phyloP scores from a whole-genome alignment of 2,329 filamentous ascomycete genomes.

The Trichophyton verrucosum region DNA sequence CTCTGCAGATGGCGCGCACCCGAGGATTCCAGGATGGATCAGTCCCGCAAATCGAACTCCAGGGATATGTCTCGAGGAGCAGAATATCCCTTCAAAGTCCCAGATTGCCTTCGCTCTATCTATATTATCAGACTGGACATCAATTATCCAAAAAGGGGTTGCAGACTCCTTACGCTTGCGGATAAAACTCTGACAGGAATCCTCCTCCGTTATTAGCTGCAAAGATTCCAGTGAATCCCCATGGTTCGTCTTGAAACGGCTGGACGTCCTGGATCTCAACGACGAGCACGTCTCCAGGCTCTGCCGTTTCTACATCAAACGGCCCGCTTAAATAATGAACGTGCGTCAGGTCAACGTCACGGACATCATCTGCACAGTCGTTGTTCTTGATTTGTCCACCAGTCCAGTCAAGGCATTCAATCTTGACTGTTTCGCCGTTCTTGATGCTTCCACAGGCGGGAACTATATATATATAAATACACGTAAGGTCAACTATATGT shows the following conservation, averaged over 20 bases:
- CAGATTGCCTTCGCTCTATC: slow-evolving; percentile 55
- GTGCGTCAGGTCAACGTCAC: slow-evolving; percentile 68
- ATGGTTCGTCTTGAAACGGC: slow-evolving; percentile 70
- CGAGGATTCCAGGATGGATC: slow-evolving; percentile 84
- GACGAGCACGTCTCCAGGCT: slow-evolving; percentile 72
- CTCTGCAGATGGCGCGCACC: slow-evolving; percentile 70
- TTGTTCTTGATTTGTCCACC: slow-evolving; percentile 76
- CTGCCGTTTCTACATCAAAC: slow-evolving; percentile 71
- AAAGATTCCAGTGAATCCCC: slow-evolving; percentile 84
- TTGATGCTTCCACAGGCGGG: slow-evolving; percentile 61
- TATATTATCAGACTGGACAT: neutral
- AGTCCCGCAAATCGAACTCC: slow-evolving; percentile 78
- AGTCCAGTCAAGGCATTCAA: slow-evolving; percentile 77
- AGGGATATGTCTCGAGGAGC: slow-evolving; percentile 73
- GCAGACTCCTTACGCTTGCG: slow-evolving; percentile 50
- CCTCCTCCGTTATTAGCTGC: slow-evolving; percentile 71
- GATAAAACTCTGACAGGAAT: slow-evolving; percentile 78
- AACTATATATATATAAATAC: slow-evolving; percentile 44
- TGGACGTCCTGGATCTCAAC: slow-evolving; percentile 92
- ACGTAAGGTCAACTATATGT: neutral
- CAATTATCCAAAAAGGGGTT: neutral
- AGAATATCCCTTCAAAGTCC: slow-evolving; percentile 69
- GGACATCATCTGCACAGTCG: slow-evolving; percentile 78
- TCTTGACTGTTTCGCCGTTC: slow-evolving; percentile 79
- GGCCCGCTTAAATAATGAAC: slow-evolving; percentile 84